A percentile compares a stretch with the other conserved stretches of the same genome.
Conservation (phyloP, 2,329 filamentous ascomycete genomes). For the Alternaria incomplexa region DNA sequence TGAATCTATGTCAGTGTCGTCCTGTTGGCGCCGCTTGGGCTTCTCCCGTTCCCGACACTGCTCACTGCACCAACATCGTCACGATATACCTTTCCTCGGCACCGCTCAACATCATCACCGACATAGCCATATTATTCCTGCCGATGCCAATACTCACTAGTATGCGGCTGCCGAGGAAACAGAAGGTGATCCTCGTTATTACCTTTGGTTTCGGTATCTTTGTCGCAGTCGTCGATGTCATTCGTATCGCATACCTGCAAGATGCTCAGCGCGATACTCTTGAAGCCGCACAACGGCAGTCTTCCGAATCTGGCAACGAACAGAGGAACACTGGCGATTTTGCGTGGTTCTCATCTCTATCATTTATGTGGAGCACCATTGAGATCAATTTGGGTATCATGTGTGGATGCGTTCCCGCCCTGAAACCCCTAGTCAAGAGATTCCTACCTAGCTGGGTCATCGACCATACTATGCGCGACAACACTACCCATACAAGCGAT, state of each 20-base stretch:
- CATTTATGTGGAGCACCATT: conserved; percentile 92
- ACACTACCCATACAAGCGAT: conserved; percentile 37
- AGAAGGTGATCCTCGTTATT: conserved; percentile 85
- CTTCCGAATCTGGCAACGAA: conserved; percentile 30
- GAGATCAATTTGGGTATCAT: conserved; percentile 91
- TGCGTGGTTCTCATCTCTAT: conserved; percentile 76
- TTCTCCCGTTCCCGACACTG: conserved; percentile 52
- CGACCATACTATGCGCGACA: conserved; percentile 49
- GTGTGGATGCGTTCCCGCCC: conserved; percentile 87
- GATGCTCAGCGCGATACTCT: conserved; percentile 64
- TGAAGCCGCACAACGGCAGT: conserved; percentile 46
- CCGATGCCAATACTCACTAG: conserved; percentile 81
- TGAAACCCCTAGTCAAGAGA: conserved; percentile 81
- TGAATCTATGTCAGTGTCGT: conserved; percentile 86
- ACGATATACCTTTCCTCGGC: conserved; percentile 75
- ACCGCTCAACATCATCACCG: conserved; percentile 90
- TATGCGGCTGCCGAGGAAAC: conserved; percentile 82
- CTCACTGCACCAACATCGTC: conserved; percentile 66
- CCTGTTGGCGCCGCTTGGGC: conserved; percentile 75
- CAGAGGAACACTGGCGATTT: conserved; percentile 57
- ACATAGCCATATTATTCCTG: conserved; percentile 83
- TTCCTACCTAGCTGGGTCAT: conserved; percentile 64
- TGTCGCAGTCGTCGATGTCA: conserved; percentile 84
- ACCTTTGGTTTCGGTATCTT: conserved; percentile 90
- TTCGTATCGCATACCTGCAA: conserved; percentile 89